Evolutionary conservation across 2,329 filamentous ascomycete genomes (phyloP).

Genomic region (Pseudogymnoascus sp.): DNA sequence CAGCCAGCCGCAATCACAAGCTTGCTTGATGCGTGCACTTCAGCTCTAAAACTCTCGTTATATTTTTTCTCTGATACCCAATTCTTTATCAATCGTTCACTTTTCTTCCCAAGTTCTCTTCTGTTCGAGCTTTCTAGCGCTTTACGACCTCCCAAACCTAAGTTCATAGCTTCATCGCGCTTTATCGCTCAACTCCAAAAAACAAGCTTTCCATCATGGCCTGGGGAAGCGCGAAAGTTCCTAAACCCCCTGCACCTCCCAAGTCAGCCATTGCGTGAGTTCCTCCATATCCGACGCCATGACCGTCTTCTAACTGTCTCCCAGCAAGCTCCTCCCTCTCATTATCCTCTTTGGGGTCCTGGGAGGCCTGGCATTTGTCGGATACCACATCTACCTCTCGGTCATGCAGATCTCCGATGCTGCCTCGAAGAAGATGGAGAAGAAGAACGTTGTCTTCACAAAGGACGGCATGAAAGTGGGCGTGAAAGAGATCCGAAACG

Average conservation of each 20-base stretch:
- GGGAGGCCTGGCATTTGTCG: slow-evolving; percentile 51
- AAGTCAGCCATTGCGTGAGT: slow-evolving; percentile 27
- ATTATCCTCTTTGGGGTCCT: slow-evolving; percentile 53
- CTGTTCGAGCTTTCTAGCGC: not conserved
- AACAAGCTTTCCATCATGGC: slow-evolving; percentile 25
- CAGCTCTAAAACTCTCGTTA: not conserved
- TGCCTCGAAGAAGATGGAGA: slow-evolving; percentile 61
- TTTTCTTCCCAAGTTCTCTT: not conserved
- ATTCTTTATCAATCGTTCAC: not conserved
- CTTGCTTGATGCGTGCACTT: not conserved
- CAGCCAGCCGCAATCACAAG: not conserved
- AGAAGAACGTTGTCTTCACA: slow-evolving; percentile 66
- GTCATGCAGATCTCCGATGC: slow-evolving; percentile 55
- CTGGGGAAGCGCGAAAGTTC: slow-evolving; percentile 24
- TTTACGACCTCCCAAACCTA: not conserved
- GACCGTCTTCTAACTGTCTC: not conserved
- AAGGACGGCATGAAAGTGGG: slow-evolving; percentile 67
- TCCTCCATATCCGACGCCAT: not conserved
- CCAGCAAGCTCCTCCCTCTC: slow-evolving; percentile 54
- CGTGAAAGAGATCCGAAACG: slow-evolving; percentile 57
- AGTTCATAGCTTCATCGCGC: not conserved
- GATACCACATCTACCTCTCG: slow-evolving; percentile 65
- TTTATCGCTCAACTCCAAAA: slow-evolving; percentile 2
- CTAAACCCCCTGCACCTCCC: slow-evolving; percentile 24
- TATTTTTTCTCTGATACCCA: slow-evolving; percentile 4